Evolutionary conservation across 257 asterid genomes (phyloP).

Genomic region (Verbena officinalis): DNA sequence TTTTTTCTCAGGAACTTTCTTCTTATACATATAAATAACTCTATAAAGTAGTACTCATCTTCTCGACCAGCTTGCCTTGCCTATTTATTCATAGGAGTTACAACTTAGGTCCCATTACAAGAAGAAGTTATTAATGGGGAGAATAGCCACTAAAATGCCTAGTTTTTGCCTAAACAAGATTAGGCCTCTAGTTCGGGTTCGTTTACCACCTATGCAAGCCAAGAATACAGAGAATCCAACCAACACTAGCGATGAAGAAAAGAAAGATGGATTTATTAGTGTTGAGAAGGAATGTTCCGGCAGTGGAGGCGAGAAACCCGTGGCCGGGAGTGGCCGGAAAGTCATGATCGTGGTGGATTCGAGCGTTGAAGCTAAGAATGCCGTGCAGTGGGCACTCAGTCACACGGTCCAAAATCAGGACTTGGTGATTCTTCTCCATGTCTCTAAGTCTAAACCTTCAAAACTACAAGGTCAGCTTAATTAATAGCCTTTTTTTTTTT

Average conservation of each 20-base stretch:
- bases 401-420: constrained; percentile 76
- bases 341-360: constrained; percentile 79
- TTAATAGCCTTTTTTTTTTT: background rate
- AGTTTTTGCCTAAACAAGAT: constrained; percentile 70
- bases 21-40: constrained; percentile 34
- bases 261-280: background rate
- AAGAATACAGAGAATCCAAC: constrained; percentile 21
- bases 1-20: constrained; percentile 18
- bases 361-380: constrained; percentile 61
- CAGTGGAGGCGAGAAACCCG: constrained; percentile 21
- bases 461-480: constrained; percentile 50
- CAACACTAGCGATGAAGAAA: constrained; percentile 24
- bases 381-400: constrained; percentile 77
- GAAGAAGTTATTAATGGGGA: constrained; percentile 55
- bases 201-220: constrained; percentile 48
- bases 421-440: constrained; percentile 56
- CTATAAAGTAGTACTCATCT: no score
- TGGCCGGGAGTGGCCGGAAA: constrained; percentile 51
- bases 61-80: no score
- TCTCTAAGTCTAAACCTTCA: constrained; percentile 54
- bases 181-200: constrained; percentile 71
- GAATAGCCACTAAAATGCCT: constrained; percentile 60
- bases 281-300: constrained; percentile 21
- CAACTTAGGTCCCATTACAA: constrained; percentile 7
- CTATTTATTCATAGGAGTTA: constrained; percentile 6